A percentile compares a stretch with the other conserved stretches of the same genome.
These are phyloP conservation scores for Plasmodiophora brassicae DNA, from an alignment of 208 protist species.

Conservation along the genomic window DNA sequence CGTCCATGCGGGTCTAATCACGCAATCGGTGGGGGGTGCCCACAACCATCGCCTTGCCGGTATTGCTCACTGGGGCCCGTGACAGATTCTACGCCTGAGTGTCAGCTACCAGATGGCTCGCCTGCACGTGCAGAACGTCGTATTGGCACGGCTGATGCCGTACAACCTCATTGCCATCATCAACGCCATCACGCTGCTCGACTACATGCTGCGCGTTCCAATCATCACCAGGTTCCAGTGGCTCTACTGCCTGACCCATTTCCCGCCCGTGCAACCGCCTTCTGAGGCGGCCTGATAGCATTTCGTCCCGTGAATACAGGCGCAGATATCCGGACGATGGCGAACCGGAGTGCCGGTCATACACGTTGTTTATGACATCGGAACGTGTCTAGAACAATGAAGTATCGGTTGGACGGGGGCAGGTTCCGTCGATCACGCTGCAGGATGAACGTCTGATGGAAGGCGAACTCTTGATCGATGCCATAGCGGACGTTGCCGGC, in stretches of 20 bases:
- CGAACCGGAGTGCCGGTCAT: no score
- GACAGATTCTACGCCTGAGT: not conserved
- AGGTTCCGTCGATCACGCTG: not conserved
- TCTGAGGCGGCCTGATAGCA: not conserved
- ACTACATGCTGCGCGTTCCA: not conserved
- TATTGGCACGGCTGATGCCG: not conserved
- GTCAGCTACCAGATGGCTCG: not conserved
- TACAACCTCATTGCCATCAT: slow-evolving; percentile 2
- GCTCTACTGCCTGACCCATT: slow-evolving; percentile 27
- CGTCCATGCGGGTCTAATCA: not conserved
- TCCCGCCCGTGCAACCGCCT: slow-evolving; percentile 1
- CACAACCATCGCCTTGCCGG: no score
- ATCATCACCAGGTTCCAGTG: slow-evolving; percentile 31
- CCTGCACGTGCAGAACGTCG: not conserved
- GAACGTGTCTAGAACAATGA: not conserved
- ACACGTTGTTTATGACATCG: not conserved
- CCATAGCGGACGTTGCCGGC: not conserved
- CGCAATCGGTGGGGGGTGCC: not conserved
- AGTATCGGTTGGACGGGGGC: not conserved
- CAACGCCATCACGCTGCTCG: slow-evolving; percentile 1
- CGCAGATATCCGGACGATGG: no score
- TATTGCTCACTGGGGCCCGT: not conserved
- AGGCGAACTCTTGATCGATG: not conserved
- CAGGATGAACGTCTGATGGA: slow-evolving; percentile 18
- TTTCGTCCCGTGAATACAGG: not conserved